Evolutionary conservation across 2,329 filamentous ascomycete genomes (phyloP), one percentile per base, ranked within the genome.

Genomic region (Pyricularia grisea): DNA sequence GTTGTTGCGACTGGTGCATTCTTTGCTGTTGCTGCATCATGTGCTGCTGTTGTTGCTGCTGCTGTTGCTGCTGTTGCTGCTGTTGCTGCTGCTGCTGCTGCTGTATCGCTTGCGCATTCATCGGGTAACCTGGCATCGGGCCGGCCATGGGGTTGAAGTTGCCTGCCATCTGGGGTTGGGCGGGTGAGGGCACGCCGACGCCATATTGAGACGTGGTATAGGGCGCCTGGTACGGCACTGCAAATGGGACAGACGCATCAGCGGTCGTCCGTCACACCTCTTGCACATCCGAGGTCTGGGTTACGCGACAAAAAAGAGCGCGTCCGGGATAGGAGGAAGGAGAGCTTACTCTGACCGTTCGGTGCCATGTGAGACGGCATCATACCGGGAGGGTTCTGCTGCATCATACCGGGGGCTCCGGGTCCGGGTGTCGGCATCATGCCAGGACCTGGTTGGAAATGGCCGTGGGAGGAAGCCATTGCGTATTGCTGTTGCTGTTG

Each of bases 221-320:
- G 68, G 87, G 85, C 60, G 85, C 80, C 72, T 87, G 87, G 72
- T 84, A 88, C 73, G 84, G 77, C 82, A 88, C 86, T 87, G 76
- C 70, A 42, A 20, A 14, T 23, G 30, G n/a, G 31, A 28, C 27
- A 33, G 60, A 17, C 71, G 73, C 66, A 74, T 66, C 65, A 67
- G 69, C 67, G 69, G 42, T 50, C 55, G 55, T 23, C n/a, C 31
- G 33, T 27, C 64, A 60, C 27, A 60, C 50, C 36, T 67, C 23
- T 14, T 20, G 65, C 11, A 58, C 11, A 5, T 4, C 66, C 17
- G 70, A 68, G 70, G 68, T 69, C 65, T 71, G 67, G 71, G 69
- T 69, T 69, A 67, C 68, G 72, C 70, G 72, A 33, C 31, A 12
- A 73, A 71, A 71, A 71, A 70, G 70, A 70, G 68, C 69, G 67